Percentiles rank a stretch among this genome's conserved stretches.
Conservation (phyloP, 208 protist species). For the Acanthamoeba castellanii region DNA sequence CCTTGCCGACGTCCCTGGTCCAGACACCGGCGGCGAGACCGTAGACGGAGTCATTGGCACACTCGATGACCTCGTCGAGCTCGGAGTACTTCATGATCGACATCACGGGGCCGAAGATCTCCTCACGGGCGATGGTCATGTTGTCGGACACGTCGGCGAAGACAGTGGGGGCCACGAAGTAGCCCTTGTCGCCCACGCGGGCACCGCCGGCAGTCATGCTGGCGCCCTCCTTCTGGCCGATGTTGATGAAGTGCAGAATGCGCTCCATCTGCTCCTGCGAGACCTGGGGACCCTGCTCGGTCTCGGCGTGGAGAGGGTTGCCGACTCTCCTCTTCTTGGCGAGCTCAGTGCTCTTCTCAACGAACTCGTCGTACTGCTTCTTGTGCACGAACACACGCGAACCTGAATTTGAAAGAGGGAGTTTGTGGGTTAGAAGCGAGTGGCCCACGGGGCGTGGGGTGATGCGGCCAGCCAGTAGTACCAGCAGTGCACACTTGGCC, state of each 20-base stretch:
- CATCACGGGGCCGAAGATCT: slow-evolving; percentile 94
- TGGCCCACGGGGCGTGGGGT: neutral
- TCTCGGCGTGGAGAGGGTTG: slow-evolving; percentile 85
- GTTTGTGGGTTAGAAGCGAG: neutral
- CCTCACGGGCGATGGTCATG: slow-evolving; percentile 91
- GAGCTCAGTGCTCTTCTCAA: slow-evolving; percentile 75
- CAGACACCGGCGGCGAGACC: slow-evolving; percentile 93
- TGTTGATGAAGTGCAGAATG: slow-evolving; percentile 90
- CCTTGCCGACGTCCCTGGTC: slow-evolving; percentile 90
- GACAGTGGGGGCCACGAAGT: slow-evolving; percentile 93
- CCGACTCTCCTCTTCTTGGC: slow-evolving; percentile 88
- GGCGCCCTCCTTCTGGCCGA: slow-evolving; percentile 91
- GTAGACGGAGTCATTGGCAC: slow-evolving; percentile 92
- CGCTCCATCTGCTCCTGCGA: slow-evolving; percentile 90
- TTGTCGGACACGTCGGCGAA: slow-evolving; percentile 90
- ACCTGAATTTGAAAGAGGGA: neutral
- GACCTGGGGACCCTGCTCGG: slow-evolving; percentile 80
- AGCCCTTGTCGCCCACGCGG: slow-evolving; percentile 87
- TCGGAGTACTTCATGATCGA: slow-evolving; percentile 92
- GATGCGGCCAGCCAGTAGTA: neutral
- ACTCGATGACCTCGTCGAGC: slow-evolving; percentile 90
- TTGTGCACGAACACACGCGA: slow-evolving; percentile 74
- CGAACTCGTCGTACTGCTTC: slow-evolving; percentile 72
- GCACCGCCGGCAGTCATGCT: slow-evolving; percentile 88
- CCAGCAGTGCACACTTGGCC: slow-evolving; percentile 68